Conservation (phyloP, 495 filamentous ascomycete genomes). For the Talaromyces borbonicus region DNA sequence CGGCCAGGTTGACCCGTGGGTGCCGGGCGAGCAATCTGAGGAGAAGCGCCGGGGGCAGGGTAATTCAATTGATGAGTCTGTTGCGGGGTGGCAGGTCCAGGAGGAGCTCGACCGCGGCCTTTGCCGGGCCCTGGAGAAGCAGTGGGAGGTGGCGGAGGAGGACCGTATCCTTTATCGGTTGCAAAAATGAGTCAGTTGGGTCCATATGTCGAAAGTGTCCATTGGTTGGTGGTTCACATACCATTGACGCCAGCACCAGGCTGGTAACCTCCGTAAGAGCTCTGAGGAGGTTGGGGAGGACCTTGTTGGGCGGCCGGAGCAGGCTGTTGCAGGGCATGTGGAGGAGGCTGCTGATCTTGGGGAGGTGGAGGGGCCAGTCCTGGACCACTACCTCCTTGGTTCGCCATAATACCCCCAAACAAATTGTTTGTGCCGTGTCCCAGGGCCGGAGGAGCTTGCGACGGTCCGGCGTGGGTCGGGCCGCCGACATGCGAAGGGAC, state of each 20-base stretch:
- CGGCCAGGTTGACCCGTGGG: conserved; percentile 52
- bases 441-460: conserved; percentile 75
- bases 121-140: conserved; percentile 81
- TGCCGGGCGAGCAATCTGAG: conserved; percentile 74
- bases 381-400: conserved; percentile 74
- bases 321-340: conserved; percentile 49
- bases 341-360: conserved; percentile 52
- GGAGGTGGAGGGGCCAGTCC: conserved; percentile 76
- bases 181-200: conserved; percentile 1
- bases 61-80: conserved; percentile 76
- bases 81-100: conserved; percentile 81
- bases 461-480: conserved; percentile 60
- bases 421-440: conserved; percentile 87
- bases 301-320: conserved; percentile 51
- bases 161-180: conserved; percentile 47
- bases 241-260: conserved; percentile 57
- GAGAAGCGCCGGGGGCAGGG: conserved; percentile 72
- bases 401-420: conserved; percentile 93
- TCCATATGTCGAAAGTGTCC: background rate
- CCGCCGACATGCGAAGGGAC: conserved; percentile 52
- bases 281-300: conserved; percentile 52
- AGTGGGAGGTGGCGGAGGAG: conserved; percentile 72
- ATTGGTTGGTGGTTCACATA: conserved; percentile 27
- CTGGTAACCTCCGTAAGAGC: conserved; percentile 49
- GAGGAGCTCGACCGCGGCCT: conserved; percentile 43